Percentiles rank a stretch among this genome's conserved stretches.
These are phyloP conservation scores for Papiliotrema laurentii DNA, from an alignment of 1,284 basidiomycete species.

Conservation along the genomic window DNA sequence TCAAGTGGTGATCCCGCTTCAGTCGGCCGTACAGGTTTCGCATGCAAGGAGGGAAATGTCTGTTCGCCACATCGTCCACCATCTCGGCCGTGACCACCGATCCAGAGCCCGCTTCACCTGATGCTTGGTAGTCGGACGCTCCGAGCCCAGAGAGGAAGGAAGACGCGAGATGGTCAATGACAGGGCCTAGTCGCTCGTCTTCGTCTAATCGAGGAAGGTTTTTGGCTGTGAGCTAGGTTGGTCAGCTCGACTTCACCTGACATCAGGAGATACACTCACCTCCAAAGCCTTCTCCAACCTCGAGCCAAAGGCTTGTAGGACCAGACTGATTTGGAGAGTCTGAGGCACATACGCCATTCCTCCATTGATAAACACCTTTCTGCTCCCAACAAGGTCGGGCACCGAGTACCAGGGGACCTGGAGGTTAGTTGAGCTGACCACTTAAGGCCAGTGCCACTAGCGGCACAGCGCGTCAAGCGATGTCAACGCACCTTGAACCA, in stretches of 20 bases:
- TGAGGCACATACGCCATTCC: constrained; percentile 90
- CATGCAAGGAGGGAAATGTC: constrained; percentile 97
- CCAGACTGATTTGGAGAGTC: constrained; percentile 76
- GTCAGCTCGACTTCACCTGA: constrained; percentile 1
- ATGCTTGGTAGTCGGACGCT: constrained; percentile 37
- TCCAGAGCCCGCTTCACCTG: constrained; percentile 44
- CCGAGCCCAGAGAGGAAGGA: constrained; percentile 87
- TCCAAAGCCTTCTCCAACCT: constrained; percentile 75
- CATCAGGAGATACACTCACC: constrained; percentile 50
- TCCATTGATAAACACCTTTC: constrained; percentile 71
- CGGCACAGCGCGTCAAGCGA: neutral
- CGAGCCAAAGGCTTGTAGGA: constrained; percentile 80
- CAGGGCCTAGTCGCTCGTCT: constrained; percentile 84
- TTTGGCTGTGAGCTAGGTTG: constrained; percentile 71
- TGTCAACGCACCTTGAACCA: constrained; percentile 40
- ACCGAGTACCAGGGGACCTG: constrained; percentile 80
- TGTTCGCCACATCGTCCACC: constrained; percentile 80
- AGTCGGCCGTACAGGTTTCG: constrained; percentile 79
- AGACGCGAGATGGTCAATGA: constrained; percentile 88
- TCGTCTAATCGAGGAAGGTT: constrained; percentile 91
- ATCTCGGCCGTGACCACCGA: constrained; percentile 80
- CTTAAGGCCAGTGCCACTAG: too few relatives aligned
- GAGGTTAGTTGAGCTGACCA: too few relatives aligned
- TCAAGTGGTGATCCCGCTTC: constrained; percentile 75
- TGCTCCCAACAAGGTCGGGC: constrained; percentile 80